These are phyloP conservation scores for Drechslerella dactyloides DNA, from an alignment of 2,329 filamentous ascomycete species.

Conservation along the genomic window DNA sequence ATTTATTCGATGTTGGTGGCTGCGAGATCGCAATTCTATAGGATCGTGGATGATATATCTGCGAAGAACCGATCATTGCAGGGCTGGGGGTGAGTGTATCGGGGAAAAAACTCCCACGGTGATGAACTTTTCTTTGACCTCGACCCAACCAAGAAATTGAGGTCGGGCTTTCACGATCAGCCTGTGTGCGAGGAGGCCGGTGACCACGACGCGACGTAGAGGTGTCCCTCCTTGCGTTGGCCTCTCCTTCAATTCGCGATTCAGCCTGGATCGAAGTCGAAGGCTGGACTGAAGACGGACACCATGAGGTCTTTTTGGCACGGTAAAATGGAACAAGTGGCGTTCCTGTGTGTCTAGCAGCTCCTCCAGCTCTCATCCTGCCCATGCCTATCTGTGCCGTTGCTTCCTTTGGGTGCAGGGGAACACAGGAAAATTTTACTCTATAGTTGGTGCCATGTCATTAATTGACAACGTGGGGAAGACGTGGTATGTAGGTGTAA, in stretches of 20 bases:
- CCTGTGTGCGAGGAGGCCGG: neutral
- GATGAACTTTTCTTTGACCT: neutral
- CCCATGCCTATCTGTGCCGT: conserved; percentile 25
- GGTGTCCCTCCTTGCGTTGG: neutral
- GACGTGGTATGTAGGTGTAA: neutral
- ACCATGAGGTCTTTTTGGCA: neutral
- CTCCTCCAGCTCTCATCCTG: neutral
- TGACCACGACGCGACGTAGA: neutral
- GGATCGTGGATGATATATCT: conserved; percentile 7
- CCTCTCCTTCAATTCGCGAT: conserved; percentile 1
- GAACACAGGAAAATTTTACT: conserved; percentile 4
- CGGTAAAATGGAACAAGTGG: conserved; percentile 4
- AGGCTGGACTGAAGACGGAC: neutral
- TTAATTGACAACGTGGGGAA: conserved; percentile 12
- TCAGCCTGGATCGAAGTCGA: neutral
- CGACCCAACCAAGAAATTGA: neutral
- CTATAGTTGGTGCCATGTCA: neutral
- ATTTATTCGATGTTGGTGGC: conserved; percentile 48
- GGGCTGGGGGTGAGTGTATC: neutral
- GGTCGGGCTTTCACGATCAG: neutral
- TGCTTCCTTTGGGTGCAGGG: conserved; percentile 27
- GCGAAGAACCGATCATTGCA: conserved; percentile 1
- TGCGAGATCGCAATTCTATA: conserved; percentile 15
- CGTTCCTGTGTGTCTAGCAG: neutral
- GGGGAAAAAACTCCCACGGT: neutral